Evolutionary conservation across 2,329 filamentous ascomycete species (phyloP).

Genomic region (Trichophyton benhamiae): DNA sequence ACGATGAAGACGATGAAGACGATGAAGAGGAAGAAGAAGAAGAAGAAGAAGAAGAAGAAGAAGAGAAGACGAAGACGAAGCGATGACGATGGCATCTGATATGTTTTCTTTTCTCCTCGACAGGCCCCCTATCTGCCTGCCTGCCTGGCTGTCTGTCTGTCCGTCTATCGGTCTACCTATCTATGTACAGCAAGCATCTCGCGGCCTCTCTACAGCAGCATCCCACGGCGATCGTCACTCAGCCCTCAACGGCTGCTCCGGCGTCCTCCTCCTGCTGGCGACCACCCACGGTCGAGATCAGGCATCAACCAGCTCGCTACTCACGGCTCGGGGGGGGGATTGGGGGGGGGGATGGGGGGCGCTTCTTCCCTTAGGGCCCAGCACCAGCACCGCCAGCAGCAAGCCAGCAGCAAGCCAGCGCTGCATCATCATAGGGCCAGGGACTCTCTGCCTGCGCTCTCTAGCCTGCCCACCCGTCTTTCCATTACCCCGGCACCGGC

Average conservation of each 20-base stretch:
- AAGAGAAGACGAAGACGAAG: too few relatives aligned
- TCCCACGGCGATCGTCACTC: too few relatives aligned
- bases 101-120: background rate
- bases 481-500: conserved; percentile 2
- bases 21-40: background rate
- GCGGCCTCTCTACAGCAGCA: too few relatives aligned
- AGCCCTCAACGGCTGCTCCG: too few relatives aligned
- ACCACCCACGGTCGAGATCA: background rate
- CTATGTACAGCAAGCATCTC: background rate
- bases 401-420: background rate
- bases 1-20: too few relatives aligned
- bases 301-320: background rate
- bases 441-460: background rate
- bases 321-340: too few relatives aligned
- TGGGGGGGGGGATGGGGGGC: too few relatives aligned
- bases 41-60: background rate
- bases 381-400: background rate
- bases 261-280: too few relatives aligned
- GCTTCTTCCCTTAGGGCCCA: too few relatives aligned
- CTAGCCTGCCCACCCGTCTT: background rate
- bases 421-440: background rate
- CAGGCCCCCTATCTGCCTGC: too few relatives aligned
- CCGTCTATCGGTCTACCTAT: background rate
- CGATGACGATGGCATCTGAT: background rate
- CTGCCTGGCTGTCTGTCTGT: too few relatives aligned